Evolutionary conservation across 108 stramenopile species (phyloP).

Genomic region (Epithemia pelagica): DNA sequence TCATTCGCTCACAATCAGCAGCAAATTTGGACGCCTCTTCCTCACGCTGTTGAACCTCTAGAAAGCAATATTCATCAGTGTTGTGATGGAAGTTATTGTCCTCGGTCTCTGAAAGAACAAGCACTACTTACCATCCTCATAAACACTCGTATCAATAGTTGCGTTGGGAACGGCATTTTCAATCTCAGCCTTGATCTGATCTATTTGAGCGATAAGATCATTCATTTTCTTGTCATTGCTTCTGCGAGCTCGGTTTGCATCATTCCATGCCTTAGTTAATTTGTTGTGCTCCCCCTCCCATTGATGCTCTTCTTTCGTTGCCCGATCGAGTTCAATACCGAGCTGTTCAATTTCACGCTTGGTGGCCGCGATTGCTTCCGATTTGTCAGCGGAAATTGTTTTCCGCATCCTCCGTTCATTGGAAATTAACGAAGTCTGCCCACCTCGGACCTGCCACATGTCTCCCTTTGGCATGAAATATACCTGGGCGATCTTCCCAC

Average conservation of each 20-base stretch:
- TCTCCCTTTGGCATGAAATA: conserved; percentile 68
- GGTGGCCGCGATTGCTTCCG: conserved; percentile 49
- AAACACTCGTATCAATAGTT: conserved; percentile 67
- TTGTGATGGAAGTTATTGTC: not conserved
- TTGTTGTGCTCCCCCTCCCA: conserved; percentile 26
- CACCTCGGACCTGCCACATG: conserved; percentile 54
- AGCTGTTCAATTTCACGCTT: conserved; percentile 39
- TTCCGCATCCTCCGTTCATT: conserved; percentile 41
- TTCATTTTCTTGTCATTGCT: conserved; percentile 22
- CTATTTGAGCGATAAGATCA: conserved; percentile 24
- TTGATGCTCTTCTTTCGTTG: conserved; percentile 5
- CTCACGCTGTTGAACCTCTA: conserved; percentile 49
- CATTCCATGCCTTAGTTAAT: conserved; percentile 40
- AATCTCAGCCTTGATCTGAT: conserved; percentile 31
- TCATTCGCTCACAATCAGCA: conserved; percentile 21
- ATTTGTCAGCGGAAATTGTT: conserved; percentile 69
- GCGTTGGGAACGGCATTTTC: conserved; percentile 46
- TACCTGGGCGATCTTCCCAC: conserved; percentile 40
- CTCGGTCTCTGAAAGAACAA: too few species aligned
- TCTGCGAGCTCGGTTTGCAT: conserved; percentile 23
- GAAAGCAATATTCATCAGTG: not conserved
- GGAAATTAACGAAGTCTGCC: conserved; percentile 29
- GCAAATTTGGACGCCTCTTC: conserved; percentile 34
- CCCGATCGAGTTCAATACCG: conserved; percentile 37
- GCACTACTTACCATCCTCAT: conserved; percentile 35